These are phyloP conservation scores for Sclerotinia borealis DNA, from an alignment of 2,329 filamentous ascomycete genomes.

Conservation along the genomic window DNA sequence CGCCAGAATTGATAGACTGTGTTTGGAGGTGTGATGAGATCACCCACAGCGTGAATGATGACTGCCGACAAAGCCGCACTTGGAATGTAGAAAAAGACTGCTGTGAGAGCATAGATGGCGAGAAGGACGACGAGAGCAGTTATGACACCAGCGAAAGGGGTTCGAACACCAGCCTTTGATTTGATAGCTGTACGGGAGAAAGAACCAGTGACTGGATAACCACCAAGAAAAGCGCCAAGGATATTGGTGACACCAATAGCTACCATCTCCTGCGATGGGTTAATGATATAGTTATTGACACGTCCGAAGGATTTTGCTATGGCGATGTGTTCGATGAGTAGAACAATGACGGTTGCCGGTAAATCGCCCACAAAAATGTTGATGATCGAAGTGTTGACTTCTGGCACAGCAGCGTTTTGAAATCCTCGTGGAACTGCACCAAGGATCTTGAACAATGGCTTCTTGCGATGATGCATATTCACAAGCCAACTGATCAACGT, in stretches of 20 bases:
- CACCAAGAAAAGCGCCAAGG: constrained; percentile 85
- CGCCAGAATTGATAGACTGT: constrained; percentile 94
- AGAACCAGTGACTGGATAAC: constrained; percentile 87
- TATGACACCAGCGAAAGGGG: constrained; percentile 83
- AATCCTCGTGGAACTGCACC: constrained; percentile 80
- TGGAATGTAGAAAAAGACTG: constrained; percentile 92
- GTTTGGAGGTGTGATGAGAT: constrained; percentile 85
- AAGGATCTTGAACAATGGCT: constrained; percentile 69
- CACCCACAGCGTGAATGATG: constrained; percentile 92
- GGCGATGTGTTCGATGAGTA: constrained; percentile 93
- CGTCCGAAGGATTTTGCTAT: constrained; percentile 96
- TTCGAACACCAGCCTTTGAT: constrained; percentile 90
- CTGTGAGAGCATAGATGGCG: constrained; percentile 81
- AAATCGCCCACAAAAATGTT: constrained; percentile 63
- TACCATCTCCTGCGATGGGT: constrained; percentile 92
- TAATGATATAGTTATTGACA: constrained; percentile 92
- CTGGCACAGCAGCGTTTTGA: constrained; percentile 68
- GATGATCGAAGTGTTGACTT: constrained; percentile 60
- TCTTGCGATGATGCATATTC: constrained; percentile 59
- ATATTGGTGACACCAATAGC: constrained; percentile 89
- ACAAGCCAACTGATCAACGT: constrained; percentile 84
- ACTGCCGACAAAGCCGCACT: constrained; percentile 74
- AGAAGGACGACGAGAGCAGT: constrained; percentile 80
- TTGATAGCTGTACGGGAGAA: constrained; percentile 97
- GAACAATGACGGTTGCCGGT: constrained; percentile 84